Evolutionary conservation across 2,329 filamentous ascomycete genomes (phyloP).

Genomic region (Atkinsonella texensis): DNA sequence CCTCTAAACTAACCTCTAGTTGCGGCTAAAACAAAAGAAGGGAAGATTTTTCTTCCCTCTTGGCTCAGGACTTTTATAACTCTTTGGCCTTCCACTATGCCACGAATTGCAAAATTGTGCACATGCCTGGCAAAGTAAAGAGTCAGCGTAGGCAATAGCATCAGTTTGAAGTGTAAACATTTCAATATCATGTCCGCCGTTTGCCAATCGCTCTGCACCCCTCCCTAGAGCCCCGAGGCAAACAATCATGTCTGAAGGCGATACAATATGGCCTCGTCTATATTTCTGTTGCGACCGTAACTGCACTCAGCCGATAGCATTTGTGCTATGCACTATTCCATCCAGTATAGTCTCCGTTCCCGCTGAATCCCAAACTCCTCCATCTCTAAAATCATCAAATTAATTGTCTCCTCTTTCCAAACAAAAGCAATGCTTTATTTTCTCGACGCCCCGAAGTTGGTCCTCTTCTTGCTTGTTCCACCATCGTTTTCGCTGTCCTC

Average conservation of each 20-base stretch:
- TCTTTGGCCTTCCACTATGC: too few relatives aligned
- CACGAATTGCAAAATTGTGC: too few relatives aligned
- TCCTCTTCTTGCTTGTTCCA: constrained; percentile 40
- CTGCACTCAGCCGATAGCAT: background rate
- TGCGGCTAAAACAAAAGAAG: too few relatives aligned
- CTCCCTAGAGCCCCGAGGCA: background rate
- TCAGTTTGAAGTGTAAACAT: too few relatives aligned
- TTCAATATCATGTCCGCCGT: too few relatives aligned
- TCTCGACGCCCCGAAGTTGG: constrained; percentile 43
- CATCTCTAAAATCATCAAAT: background rate
- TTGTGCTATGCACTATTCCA: background rate
- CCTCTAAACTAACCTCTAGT: too few relatives aligned
- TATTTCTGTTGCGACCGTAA: background rate
- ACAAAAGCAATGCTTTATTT: constrained; percentile 24
- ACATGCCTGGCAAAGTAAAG: too few relatives aligned
- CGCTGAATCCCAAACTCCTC: background rate
- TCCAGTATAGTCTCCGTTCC: background rate
- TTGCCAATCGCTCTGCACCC: background rate
- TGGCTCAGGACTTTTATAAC: too few relatives aligned
- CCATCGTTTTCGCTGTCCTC: constrained; percentile 50
- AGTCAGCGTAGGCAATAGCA: too few relatives aligned
- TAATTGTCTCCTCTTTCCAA: background rate
- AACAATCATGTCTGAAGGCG: background rate
- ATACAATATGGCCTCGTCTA: background rate
- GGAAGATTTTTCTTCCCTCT: too few relatives aligned